These are phyloP conservation scores for Penicillium lagena DNA, from an alignment of 495 filamentous ascomycete genomes.

Conservation along the genomic window DNA sequence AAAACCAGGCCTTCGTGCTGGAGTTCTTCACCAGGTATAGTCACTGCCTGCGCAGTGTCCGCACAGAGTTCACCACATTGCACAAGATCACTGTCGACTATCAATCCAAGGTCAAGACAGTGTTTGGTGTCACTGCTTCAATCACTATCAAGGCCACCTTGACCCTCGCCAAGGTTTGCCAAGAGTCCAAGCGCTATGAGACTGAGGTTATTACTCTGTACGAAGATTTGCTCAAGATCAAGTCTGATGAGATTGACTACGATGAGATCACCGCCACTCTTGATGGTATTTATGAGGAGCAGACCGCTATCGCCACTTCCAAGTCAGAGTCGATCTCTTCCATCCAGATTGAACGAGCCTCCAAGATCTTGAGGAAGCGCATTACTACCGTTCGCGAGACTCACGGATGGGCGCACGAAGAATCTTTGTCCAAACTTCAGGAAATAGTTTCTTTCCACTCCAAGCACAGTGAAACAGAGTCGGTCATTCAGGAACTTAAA, in stretches of 20 bases:
- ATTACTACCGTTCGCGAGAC: constrained; percentile 19
- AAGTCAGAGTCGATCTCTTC: constrained; percentile 16
- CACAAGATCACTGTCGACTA: constrained; percentile 31
- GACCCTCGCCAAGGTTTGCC: constrained; percentile 30
- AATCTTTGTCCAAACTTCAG: constrained; percentile 25
- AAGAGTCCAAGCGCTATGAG: constrained; percentile 30
- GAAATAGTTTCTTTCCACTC: constrained; percentile 26
- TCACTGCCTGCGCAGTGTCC: constrained; percentile 24
- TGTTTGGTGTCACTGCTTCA: constrained; percentile 26
- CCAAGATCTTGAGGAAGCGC: constrained; percentile 17
- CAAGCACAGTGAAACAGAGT: constrained; percentile 18
- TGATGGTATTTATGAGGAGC: constrained; percentile 31
- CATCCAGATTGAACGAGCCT: neutral
- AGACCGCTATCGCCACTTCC: constrained; percentile 16
- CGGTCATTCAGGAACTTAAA: constrained; percentile 20
- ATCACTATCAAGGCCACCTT: constrained; percentile 30
- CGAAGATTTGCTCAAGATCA: constrained; percentile 22
- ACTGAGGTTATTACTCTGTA: constrained; percentile 23
- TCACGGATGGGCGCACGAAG: constrained; percentile 32
- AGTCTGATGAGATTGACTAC: constrained; percentile 22
- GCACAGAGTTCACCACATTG: constrained; percentile 18
- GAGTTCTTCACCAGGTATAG: constrained; percentile 26
- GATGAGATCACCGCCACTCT: constrained; percentile 27
- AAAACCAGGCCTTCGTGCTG: constrained; percentile 21
- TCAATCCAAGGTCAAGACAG: constrained; percentile 21